Base-by-base conservation (phyloP, 495 filamentous ascomycete species). In the Jackrogersella multiformis region DNA sequence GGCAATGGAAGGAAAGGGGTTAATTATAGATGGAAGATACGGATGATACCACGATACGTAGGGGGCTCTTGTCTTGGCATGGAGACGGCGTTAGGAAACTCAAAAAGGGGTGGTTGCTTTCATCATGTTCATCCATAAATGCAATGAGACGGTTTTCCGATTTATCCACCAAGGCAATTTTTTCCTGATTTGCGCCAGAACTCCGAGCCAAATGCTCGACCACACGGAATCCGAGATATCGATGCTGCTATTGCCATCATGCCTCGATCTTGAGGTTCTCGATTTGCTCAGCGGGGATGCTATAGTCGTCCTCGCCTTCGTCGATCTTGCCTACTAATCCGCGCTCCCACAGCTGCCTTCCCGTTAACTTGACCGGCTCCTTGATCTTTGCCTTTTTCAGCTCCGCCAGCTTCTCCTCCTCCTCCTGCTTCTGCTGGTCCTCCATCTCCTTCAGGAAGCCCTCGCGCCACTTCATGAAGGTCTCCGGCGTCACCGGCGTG, bases 291-390 rank as follows among this genome's bases (percentile, higher is more conserved):
- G 79, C 74, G 18, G 87, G 76, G 46, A 79, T 72, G 63, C 81
- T 81, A 15, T 80, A 77, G 0, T 81, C 85, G 23, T 71, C 82
- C 42, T 93, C 90, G 66, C 92, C 92, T 75, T 93, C 89, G 51
- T 89, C 91, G 51, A 70, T 82, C 79, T 89, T 91, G 26, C 87
- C 88, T 65, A 82, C 92, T 73, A 96, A 79, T 7, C 93, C 93
- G 49, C 85, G 82, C 81, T 93, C 89, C 93, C 93, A 97, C 51
- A 97, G 76, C 73, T 97, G 88, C 75, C 80, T 90, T 32, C 93
- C 93, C 5, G 92, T 93, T 63, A 96, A 79, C 74, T 83, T 89
- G 0, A 70, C 68, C 12, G 82, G 82, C 71, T 90, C 88, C 77
- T 88, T 89, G 39, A 82, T 80, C 65, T 74, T 80, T 65, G 88